These are phyloP conservation scores for Apophysomyces trapeziformis DNA, from an alignment of 371 early-diverging fungal genomes.

Conservation along the genomic window DNA sequence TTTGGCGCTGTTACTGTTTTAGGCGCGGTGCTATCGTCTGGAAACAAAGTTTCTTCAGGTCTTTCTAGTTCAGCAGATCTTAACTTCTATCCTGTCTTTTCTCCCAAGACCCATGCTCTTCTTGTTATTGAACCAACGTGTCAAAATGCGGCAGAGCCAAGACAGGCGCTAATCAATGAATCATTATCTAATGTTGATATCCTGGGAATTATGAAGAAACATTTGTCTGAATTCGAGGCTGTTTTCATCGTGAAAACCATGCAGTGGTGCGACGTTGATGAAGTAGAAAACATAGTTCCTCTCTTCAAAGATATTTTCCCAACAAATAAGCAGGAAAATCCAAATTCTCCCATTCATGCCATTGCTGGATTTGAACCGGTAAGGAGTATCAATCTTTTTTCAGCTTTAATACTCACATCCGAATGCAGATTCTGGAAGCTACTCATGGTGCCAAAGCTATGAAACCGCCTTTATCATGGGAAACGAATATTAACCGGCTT, in stretches of 20 bases:
- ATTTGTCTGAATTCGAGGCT: slow-evolving; percentile 28
- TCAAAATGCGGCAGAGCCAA: neutral
- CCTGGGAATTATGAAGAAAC: slow-evolving; percentile 5
- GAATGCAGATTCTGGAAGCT: slow-evolving; percentile 31
- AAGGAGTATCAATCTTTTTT: slow-evolving; percentile 11
- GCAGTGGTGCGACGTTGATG: slow-evolving; percentile 42
- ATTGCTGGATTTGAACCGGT: slow-evolving; percentile 38
- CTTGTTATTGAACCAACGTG: slow-evolving; percentile 47
- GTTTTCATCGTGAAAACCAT: slow-evolving; percentile 46
- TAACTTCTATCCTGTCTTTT: slow-evolving; percentile 55
- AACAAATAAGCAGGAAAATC: neutral
- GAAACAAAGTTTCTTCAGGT: slow-evolving; percentile 12
- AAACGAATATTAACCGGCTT: slow-evolving; percentile 29
- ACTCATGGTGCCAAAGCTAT: slow-evolving; percentile 45
- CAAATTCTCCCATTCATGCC: slow-evolving; percentile 10
- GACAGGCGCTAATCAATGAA: slow-evolving; percentile 14
- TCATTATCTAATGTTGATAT: slow-evolving; percentile 13
- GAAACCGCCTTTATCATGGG: slow-evolving; percentile 48
- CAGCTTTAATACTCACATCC: neutral
- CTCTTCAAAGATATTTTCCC: slow-evolving; percentile 47
- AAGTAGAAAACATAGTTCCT: slow-evolving; percentile 46
- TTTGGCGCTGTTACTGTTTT: slow-evolving; percentile 45
- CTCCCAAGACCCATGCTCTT: slow-evolving; percentile 65
- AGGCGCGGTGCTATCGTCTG: slow-evolving; percentile 40
- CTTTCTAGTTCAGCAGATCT: slow-evolving; percentile 19